phyloP scores from a whole-genome alignment of 1,284 basidiomycete species.

The Cryptococcus wingfieldii region DNA sequence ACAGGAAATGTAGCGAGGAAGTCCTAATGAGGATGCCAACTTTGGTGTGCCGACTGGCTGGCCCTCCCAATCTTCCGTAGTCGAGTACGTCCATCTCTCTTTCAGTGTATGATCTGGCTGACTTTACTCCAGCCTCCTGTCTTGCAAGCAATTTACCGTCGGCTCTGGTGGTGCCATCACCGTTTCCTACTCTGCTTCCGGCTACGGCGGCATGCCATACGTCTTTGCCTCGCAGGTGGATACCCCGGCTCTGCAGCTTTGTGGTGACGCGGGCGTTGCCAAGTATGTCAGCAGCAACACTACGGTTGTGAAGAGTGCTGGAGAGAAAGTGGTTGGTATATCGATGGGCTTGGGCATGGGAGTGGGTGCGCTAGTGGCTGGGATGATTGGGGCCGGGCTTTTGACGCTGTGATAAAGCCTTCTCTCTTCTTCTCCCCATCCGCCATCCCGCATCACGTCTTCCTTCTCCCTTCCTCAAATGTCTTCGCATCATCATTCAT shows the following conservation, averaged over 20 bases:
- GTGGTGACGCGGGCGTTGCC: slow-evolving; percentile 19
- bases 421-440: too few species aligned
- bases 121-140: slow-evolving; percentile 28
- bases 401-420: too few species aligned
- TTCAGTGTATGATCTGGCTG: not conserved
- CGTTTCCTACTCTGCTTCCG: slow-evolving; percentile 37
- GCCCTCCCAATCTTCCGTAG: slow-evolving; percentile 31
- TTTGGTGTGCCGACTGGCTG: slow-evolving; percentile 42
- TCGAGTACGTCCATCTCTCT: slow-evolving; percentile 34
- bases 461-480: too few species aligned
- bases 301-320: slow-evolving; percentile 2
- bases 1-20: slow-evolving; percentile 30
- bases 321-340: too few species aligned
- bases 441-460: too few species aligned
- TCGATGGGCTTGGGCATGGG: too few species aligned
- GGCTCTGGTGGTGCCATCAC: slow-evolving; percentile 40
- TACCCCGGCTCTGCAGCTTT: slow-evolving; percentile 20
- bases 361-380: too few species aligned
- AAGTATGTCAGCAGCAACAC: slow-evolving; percentile 14
- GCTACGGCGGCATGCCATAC: slow-evolving; percentile 45
- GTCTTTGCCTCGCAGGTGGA: slow-evolving; percentile 30
- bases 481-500: too few species aligned
- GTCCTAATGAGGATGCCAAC: slow-evolving; percentile 29
- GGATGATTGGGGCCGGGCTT: too few species aligned
- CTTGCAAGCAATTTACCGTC: slow-evolving; percentile 36